phyloP scores from a whole-genome alignment of 169 alveolate species.

The Babesia ovata region DNA sequence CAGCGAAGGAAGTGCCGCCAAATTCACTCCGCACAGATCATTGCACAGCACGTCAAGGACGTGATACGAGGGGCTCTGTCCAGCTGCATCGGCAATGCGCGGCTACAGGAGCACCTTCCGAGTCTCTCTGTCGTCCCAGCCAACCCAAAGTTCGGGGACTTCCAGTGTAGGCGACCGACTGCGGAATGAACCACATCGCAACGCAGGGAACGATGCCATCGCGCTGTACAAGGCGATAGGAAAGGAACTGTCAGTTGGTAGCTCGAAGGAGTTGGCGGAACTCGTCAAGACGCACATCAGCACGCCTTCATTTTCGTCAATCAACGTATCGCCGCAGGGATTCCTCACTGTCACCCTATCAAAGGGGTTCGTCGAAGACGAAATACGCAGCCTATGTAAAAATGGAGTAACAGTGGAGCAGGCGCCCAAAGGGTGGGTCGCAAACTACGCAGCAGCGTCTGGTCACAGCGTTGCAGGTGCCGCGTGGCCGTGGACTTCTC shows the following conservation, averaged over 20 bases:
- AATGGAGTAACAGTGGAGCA: constrained; percentile 62
- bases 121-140: constrained; percentile 70
- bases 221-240: constrained; percentile 73
- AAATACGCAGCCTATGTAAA: constrained; percentile 38
- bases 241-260: constrained; percentile 63
- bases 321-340: constrained; percentile 83
- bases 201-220: constrained; percentile 78
- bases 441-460: constrained; percentile 11
- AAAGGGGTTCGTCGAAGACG: constrained; percentile 57
- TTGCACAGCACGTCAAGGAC: constrained; percentile 69
- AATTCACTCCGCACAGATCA: constrained; percentile 35
- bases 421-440: constrained; percentile 53
- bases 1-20: background rate
- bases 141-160: constrained; percentile 82
- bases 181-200: background rate
- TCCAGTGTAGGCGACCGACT: constrained; percentile 68
- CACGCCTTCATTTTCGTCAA: constrained; percentile 65
- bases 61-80: constrained; percentile 68
- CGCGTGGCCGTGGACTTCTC: constrained; percentile 96
- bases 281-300: constrained; percentile 72
- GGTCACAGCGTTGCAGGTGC: constrained; percentile 24
- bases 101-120: constrained; percentile 60
- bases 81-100: constrained; percentile 49
- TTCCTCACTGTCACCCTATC: constrained; percentile 68
- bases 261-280: constrained; percentile 78